phyloP scores from a whole-genome alignment of 2,329 filamentous ascomycete genomes.

The Hypoxylon rubiginosum region DNA sequence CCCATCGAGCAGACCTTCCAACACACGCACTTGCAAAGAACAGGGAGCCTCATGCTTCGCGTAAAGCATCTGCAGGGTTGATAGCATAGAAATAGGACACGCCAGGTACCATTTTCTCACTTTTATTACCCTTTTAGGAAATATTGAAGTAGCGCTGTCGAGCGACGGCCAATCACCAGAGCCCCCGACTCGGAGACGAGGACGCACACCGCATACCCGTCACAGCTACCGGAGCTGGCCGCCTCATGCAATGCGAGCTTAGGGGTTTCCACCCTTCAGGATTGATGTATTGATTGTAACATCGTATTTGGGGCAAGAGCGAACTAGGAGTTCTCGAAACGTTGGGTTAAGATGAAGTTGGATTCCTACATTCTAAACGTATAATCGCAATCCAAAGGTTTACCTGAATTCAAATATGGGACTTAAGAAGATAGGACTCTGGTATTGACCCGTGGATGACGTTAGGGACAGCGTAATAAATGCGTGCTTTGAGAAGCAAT shows the following conservation, averaged over 20 bases:
- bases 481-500: too few species aligned
- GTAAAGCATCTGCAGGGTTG: neutral
- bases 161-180: neutral
- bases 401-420: neutral
- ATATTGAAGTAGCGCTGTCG: neutral
- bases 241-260: neutral
- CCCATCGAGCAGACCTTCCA: neutral
- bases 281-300: neutral
- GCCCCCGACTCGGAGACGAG: neutral
- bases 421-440: neutral
- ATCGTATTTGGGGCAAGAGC: neutral
- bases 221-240: neutral
- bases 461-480: neutral
- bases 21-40: neutral
- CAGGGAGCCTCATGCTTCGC: neutral
- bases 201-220: neutral
- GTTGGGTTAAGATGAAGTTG: neutral
- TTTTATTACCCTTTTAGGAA: slow-evolving; percentile 22
- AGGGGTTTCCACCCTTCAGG: neutral
- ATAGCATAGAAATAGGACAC: neutral
- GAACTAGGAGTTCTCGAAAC: neutral
- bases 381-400: neutral
- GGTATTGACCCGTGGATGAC: neutral
- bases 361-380: too few species aligned
- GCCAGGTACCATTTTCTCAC: slow-evolving; percentile 15